These are phyloP conservation scores for Aspergillus ibericus DNA, from an alignment of 2,329 filamentous ascomycete species.

Conservation along the genomic window DNA sequence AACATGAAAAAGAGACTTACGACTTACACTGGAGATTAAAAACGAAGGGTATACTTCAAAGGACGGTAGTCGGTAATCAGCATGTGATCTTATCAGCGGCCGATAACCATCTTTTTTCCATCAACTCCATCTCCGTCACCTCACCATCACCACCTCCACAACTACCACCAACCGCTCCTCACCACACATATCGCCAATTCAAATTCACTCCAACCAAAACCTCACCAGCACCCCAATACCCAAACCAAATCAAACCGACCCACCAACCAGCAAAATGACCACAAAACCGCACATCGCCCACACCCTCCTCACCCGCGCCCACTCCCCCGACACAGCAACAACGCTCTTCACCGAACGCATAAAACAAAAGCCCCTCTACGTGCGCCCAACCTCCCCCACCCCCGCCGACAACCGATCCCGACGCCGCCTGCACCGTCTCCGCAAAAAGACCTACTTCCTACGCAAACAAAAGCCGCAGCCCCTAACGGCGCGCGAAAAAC, in stretches of 20 bases:
- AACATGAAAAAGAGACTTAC: background rate
- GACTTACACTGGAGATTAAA: background rate
- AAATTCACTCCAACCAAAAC: background rate
- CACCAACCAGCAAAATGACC: slow-evolving; percentile 16
- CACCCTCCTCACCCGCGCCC: slow-evolving; percentile 71
- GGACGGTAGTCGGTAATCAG: background rate
- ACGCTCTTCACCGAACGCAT: slow-evolving; percentile 81
- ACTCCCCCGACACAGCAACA: slow-evolving; percentile 69
- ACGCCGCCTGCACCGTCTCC: slow-evolving; percentile 53
- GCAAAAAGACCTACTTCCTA: slow-evolving; percentile 48
- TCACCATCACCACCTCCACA: background rate
- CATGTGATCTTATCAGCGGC: slow-evolving; percentile 7
- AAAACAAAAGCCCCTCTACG: slow-evolving; percentile 75
- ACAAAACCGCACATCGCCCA: slow-evolving; percentile 51
- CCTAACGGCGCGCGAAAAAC: slow-evolving; percentile 76
- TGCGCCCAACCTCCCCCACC: slow-evolving; percentile 72
- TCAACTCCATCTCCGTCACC: background rate
- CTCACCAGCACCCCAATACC: background rate
- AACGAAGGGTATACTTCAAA: background rate
- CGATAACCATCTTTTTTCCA: background rate
- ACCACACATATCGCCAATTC: background rate
- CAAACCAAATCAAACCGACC: no score
- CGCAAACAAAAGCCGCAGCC: slow-evolving; percentile 61
- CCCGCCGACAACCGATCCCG: slow-evolving; percentile 53
- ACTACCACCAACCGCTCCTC: background rate